A percentile compares a stretch with the other conserved stretches of the same genome.
phyloP scores from a whole-genome alignment of 2,329 filamentous ascomycete species.

The Elsinoe australis region DNA sequence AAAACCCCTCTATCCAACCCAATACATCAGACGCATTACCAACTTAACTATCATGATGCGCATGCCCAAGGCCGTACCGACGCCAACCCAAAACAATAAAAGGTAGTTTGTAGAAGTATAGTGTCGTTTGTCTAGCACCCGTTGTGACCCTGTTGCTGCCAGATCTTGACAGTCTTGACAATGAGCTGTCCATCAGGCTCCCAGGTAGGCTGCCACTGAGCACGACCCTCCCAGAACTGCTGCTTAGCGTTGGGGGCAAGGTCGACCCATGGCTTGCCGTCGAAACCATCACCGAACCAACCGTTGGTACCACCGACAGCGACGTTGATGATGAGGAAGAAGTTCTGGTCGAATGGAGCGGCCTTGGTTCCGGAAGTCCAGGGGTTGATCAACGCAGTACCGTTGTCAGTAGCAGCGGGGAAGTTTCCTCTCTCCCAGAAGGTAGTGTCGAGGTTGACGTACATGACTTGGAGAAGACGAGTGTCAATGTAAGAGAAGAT shows the following conservation, averaged over 20 bases:
- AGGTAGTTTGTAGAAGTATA: constrained; percentile 3
- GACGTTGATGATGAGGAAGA: constrained; percentile 37
- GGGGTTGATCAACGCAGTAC: constrained; percentile 32
- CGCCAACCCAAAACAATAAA: constrained; percentile 3
- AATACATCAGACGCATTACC: constrained; percentile 12
- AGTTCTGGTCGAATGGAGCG: constrained; percentile 37
- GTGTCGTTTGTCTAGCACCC: constrained; percentile 30
- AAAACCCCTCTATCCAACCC: constrained; percentile 1
- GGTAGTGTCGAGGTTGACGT: constrained; percentile 48
- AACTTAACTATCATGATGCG: constrained; percentile 13
- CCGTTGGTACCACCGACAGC: constrained; percentile 43
- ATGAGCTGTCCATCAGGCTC: constrained; percentile 34
- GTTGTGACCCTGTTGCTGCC: constrained; percentile 43
- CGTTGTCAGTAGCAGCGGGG: constrained; percentile 29
- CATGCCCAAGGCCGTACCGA: neutral
- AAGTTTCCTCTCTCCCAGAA: constrained; percentile 36
- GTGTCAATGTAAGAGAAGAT: constrained; percentile 80
- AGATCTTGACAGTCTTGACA: constrained; percentile 39
- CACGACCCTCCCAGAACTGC: constrained; percentile 62
- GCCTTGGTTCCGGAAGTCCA: constrained; percentile 32
- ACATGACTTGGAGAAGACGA: constrained; percentile 70
- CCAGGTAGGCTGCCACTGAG: constrained; percentile 34
- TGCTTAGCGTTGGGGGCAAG: constrained; percentile 55
- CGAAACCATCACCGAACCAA: constrained; percentile 69
- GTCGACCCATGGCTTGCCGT: constrained; percentile 74